These are phyloP conservation scores for Penicillium sp. DNA, from an alignment of 2,329 filamentous ascomycete genomes.

Conservation along the genomic window DNA sequence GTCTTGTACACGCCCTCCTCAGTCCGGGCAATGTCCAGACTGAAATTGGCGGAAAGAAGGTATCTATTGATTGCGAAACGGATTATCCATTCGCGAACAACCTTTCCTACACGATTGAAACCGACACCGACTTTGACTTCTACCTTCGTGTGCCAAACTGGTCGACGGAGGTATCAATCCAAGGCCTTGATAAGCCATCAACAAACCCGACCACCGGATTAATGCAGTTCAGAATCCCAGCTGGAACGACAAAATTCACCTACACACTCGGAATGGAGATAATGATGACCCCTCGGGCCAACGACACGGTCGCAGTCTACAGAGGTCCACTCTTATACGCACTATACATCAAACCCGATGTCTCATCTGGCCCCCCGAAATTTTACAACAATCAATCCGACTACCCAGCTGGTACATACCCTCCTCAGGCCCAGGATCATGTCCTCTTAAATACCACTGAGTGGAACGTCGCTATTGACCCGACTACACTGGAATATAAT, in stretches of 20 bases:
- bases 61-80: constrained; percentile 50
- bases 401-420: constrained; percentile 26
- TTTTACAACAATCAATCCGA: constrained; percentile 10
- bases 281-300: constrained; percentile 39
- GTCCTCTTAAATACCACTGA: constrained; percentile 33
- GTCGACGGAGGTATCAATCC: constrained; percentile 30
- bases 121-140: constrained; percentile 42
- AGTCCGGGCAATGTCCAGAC: constrained; percentile 47
- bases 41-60: constrained; percentile 35
- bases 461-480: constrained; percentile 35
- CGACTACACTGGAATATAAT: constrained; percentile 36
- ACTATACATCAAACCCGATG: constrained; percentile 36
- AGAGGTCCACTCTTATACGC: constrained; percentile 49
- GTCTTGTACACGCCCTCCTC: constrained; percentile 54
- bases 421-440: constrained; percentile 35
- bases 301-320: constrained; percentile 46
- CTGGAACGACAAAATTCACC: constrained; percentile 30
- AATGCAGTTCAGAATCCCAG: constrained; percentile 22
- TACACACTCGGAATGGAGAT: constrained; percentile 37
- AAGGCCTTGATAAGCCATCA: constrained; percentile 15
- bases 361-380: constrained; percentile 22
- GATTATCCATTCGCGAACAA: constrained; percentile 50
- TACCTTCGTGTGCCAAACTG: constrained; percentile 50
- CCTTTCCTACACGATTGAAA: constrained; percentile 43
- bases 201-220: constrained; percentile 39